Evolutionary conservation across 148 eudicot species (phyloP).

Genomic region (Cornus suecica): DNA sequence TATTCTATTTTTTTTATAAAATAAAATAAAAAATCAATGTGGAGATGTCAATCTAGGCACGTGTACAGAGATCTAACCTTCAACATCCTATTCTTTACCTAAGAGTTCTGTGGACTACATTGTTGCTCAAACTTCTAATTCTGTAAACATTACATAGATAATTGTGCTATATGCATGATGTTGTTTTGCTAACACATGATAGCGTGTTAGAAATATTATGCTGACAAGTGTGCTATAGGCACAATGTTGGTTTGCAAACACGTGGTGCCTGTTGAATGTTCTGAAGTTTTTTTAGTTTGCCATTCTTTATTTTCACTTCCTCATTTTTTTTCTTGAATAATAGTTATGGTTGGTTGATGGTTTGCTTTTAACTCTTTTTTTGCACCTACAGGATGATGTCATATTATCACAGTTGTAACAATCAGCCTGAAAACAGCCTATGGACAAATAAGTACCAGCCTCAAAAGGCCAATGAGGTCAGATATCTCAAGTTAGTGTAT

Average conservation of each 20-base stretch:
- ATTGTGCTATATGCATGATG: not conserved
- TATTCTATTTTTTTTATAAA: too few relatives aligned
- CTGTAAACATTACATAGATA: not conserved
- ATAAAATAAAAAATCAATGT: not conserved
- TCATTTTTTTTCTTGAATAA: not conserved
- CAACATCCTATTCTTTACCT: too few relatives aligned
- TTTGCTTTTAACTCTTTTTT: constrained; percentile 5
- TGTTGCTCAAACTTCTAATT: not conserved
- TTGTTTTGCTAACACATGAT: not conserved
- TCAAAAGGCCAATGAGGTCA: constrained; percentile 77
- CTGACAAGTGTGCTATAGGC: not conserved
- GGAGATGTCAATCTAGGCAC: not conserved
- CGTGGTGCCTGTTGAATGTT: too few relatives aligned
- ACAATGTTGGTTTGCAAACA: not conserved
- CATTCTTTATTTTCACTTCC: not conserved
- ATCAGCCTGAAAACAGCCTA: constrained; percentile 66
- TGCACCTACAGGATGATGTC: constrained; percentile 42
- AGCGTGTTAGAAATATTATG: not conserved
- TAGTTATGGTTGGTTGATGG: not conserved
- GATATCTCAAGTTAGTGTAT: constrained; percentile 13
- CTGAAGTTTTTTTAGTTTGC: too few relatives aligned
- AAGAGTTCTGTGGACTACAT: too few relatives aligned
- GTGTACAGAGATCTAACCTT: too few relatives aligned
- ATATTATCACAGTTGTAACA: constrained; percentile 35
- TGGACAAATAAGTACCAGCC: constrained; percentile 94